These are phyloP conservation scores for Talaromyces pinophilus DNA, from an alignment of 2,329 filamentous ascomycete genomes.

Conservation along the genomic window DNA sequence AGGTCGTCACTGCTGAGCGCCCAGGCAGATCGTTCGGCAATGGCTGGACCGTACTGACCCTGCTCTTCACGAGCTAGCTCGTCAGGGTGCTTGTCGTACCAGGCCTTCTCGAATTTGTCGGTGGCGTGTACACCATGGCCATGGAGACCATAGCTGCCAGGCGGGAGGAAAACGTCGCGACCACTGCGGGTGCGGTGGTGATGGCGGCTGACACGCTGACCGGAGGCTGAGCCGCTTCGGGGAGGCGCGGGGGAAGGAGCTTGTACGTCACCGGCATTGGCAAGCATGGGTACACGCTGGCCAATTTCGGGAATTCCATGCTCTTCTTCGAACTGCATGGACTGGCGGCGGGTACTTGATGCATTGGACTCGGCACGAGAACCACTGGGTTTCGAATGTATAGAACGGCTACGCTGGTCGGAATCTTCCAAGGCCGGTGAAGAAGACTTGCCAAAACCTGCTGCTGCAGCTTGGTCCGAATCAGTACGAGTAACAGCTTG, in stretches of 20 bases:
- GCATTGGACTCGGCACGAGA: constrained; percentile 49
- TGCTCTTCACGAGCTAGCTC: constrained; percentile 69
- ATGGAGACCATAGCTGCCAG: constrained; percentile 90
- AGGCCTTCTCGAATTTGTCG: constrained; percentile 85
- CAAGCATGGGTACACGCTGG: constrained; percentile 89
- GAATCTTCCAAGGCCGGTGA: constrained; percentile 53
- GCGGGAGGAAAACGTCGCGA: constrained; percentile 70
- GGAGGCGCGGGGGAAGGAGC: constrained; percentile 77
- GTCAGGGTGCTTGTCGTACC: constrained; percentile 91
- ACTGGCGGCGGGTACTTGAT: constrained; percentile 55
- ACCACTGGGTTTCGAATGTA: constrained; percentile 65
- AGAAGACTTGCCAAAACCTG: constrained; percentile 69
- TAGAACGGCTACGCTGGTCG: constrained; percentile 56
- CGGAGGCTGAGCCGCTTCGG: constrained; percentile 46
- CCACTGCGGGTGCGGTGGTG: constrained; percentile 73
- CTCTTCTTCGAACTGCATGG: constrained; percentile 67
- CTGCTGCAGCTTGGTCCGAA: constrained; percentile 81
- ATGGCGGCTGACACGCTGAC: constrained; percentile 50
- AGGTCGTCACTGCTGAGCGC: constrained; percentile 86
- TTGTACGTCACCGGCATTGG: constrained; percentile 90
- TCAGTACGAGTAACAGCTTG: constrained; percentile 85
- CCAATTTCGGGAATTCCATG: constrained; percentile 92
- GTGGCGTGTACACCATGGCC: constrained; percentile 70
- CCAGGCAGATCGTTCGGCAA: constrained; percentile 68
- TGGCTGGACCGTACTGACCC: constrained; percentile 61